Percentiles rank a stretch among this genome's conserved stretches.
These are phyloP conservation scores for Fomitopsis schrenkii DNA, from an alignment of 1,284 basidiomycete species.

Conservation along the genomic window DNA sequence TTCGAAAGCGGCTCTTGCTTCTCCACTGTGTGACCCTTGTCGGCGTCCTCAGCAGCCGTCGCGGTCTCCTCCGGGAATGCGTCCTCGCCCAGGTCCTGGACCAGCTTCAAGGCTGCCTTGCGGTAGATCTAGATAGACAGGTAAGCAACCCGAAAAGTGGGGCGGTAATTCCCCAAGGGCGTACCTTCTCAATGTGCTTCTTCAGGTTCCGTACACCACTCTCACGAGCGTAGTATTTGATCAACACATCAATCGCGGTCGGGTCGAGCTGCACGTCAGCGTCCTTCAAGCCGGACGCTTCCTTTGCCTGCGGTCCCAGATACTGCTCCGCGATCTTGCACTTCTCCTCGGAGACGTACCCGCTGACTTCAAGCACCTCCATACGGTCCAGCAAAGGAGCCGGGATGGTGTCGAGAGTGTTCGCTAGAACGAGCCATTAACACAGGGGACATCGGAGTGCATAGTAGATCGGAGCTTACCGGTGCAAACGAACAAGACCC, in stretches of 20 bases:
- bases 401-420: constrained; percentile 93
- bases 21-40: constrained; percentile 31
- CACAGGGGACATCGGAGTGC: background rate
- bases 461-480: constrained; percentile 34
- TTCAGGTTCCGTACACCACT: constrained; percentile 94
- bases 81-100: constrained; percentile 88
- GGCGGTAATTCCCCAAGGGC: background rate
- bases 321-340: constrained; percentile 89
- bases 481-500: constrained; percentile 97
- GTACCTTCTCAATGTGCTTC: constrained; percentile 93
- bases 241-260: constrained; percentile 84
- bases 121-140: constrained; percentile 79
- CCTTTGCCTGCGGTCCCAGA: constrained; percentile 92
- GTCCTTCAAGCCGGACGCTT: constrained; percentile 81
- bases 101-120: constrained; percentile 93
- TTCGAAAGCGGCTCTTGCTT: constrained; percentile 36
- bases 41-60: constrained; percentile 27
- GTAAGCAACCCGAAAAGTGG: background rate
- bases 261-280: constrained; percentile 79
- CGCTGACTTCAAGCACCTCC: constrained; percentile 96
- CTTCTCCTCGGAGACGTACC: constrained; percentile 98
- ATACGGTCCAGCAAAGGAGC: constrained; percentile 94
- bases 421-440: constrained; percentile 46
- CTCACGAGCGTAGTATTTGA: constrained; percentile 97
- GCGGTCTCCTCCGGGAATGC: constrained; percentile 69